phyloP scores from a whole-genome alignment of 2,329 filamentous ascomycete genomes.

The Hymenoscyphus fructigenus region DNA sequence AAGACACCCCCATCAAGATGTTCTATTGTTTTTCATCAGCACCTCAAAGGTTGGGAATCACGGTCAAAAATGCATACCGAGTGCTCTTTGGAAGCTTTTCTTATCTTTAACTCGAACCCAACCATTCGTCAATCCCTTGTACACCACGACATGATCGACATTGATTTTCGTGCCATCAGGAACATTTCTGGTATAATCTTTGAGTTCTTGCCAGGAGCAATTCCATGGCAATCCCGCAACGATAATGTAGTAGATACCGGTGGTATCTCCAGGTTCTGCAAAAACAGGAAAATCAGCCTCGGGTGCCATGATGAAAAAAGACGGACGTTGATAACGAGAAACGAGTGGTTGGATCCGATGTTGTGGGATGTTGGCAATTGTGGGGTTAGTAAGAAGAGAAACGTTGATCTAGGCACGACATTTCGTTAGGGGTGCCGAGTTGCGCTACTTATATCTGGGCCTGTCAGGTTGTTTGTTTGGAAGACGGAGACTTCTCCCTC shows the following conservation, averaged over 20 bases:
- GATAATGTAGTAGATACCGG: slow-evolving; percentile 25
- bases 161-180: slow-evolving; percentile 20
- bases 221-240: slow-evolving; percentile 25
- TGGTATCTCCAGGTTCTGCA: slow-evolving; percentile 17
- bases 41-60: not conserved
- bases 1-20: slow-evolving; percentile 26
- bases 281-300: slow-evolving; percentile 11
- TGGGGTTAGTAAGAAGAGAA: not conserved
- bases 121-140: slow-evolving; percentile 22
- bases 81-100: slow-evolving; percentile 22
- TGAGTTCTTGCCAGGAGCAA: slow-evolving; percentile 29
- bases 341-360: not conserved
- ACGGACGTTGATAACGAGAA: not conserved
- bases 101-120: slow-evolving; percentile 27
- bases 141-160: slow-evolving; percentile 30
- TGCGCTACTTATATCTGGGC: slow-evolving; percentile 5
- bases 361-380: not conserved
- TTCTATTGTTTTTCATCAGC: slow-evolving; percentile 12
- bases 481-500: not conserved
- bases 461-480: not conserved
- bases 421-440: not conserved
- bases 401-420: not conserved
- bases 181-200: slow-evolving; percentile 28
- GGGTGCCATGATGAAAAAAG: slow-evolving; percentile 4
- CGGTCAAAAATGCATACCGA: slow-evolving; percentile 16